These are phyloP conservation scores for Cercophora samala DNA, from an alignment of 495 filamentous ascomycete genomes.

Conservation along the genomic window DNA sequence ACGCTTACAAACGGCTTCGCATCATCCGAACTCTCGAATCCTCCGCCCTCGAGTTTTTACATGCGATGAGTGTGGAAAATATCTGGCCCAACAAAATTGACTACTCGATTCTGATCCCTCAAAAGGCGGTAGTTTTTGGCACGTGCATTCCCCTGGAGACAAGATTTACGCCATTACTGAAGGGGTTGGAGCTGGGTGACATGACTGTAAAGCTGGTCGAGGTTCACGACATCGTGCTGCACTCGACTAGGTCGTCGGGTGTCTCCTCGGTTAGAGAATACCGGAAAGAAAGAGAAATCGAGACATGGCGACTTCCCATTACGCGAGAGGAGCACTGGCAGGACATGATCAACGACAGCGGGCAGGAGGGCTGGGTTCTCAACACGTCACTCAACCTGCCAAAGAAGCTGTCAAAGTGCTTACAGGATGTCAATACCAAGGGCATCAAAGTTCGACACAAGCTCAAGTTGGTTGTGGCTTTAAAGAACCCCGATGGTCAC, in stretches of 20 bases:
- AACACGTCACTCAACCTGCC: constrained; percentile 67
- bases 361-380: constrained; percentile 72
- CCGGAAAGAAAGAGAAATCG: constrained; percentile 60
- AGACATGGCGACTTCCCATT: constrained; percentile 59
- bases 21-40: constrained; percentile 83
- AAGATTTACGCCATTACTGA: constrained; percentile 75
- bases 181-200: constrained; percentile 77
- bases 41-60: constrained; percentile 74
- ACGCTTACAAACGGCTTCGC: constrained; percentile 73
- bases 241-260: constrained; percentile 39
- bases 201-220: constrained; percentile 74
- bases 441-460: constrained; percentile 87
- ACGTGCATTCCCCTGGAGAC: constrained; percentile 77
- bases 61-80: constrained; percentile 91
- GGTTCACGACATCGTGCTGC: constrained; percentile 63
- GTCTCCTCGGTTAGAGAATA: constrained; percentile 51
- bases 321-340: constrained; percentile 56
- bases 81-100: constrained; percentile 94
- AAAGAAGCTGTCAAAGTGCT: constrained; percentile 68
- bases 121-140: constrained; percentile 88
- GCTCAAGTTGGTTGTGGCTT: constrained; percentile 76
- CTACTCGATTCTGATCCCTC: constrained; percentile 84
- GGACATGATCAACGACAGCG: constrained; percentile 67
- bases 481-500: constrained; percentile 92
- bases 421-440: constrained; percentile 79